Evolutionary conservation across 2,329 filamentous ascomycete species (phyloP).

Genomic region (Aspergillus sclerotialis): DNA sequence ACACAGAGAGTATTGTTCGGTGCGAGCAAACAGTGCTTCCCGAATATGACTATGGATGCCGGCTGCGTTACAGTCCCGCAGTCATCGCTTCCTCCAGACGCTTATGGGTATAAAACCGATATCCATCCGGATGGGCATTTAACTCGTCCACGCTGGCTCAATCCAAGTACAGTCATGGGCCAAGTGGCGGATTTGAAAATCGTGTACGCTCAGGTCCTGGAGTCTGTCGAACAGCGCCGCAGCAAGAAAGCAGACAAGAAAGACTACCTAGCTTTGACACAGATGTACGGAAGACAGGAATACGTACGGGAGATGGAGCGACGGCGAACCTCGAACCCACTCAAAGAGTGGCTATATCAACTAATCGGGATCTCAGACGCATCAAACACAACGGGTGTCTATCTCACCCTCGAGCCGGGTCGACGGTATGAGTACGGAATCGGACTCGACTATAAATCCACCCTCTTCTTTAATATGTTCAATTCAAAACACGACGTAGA

Average conservation of each 20-base stretch:
- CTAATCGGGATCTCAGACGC: slow-evolving; percentile 31
- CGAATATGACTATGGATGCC: slow-evolving; percentile 34
- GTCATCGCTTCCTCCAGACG: slow-evolving; percentile 44
- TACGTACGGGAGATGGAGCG: slow-evolving; percentile 40
- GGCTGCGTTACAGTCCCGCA: slow-evolving; percentile 49
- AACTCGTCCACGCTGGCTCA: slow-evolving; percentile 43
- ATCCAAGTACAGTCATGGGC: slow-evolving; percentile 45
- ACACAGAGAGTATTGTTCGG: slow-evolving; percentile 51
- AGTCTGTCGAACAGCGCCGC: slow-evolving; percentile 26
- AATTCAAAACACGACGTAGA: slow-evolving; percentile 33
- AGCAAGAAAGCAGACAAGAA: slow-evolving; percentile 22
- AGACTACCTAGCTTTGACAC: slow-evolving; percentile 44
- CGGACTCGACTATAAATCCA: slow-evolving; percentile 46
- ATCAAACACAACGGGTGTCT: slow-evolving; percentile 29
- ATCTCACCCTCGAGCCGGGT: slow-evolving; percentile 26
- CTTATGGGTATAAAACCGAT: slow-evolving; percentile 42
- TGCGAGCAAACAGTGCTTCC: slow-evolving; percentile 48
- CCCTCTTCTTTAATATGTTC: slow-evolving; percentile 42
- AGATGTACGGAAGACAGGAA: slow-evolving; percentile 50
- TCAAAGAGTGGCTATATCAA: slow-evolving; percentile 33
- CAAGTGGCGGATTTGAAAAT: slow-evolving; percentile 42
- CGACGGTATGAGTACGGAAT: slow-evolving; percentile 45
- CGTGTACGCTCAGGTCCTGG: slow-evolving; percentile 40
- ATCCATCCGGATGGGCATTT: slow-evolving; percentile 26
- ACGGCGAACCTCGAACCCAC: slow-evolving; percentile 23